phyloP scores from a whole-genome alignment of 192 early-diverging fungal genomes.

The Mortierella hygrophila region DNA sequence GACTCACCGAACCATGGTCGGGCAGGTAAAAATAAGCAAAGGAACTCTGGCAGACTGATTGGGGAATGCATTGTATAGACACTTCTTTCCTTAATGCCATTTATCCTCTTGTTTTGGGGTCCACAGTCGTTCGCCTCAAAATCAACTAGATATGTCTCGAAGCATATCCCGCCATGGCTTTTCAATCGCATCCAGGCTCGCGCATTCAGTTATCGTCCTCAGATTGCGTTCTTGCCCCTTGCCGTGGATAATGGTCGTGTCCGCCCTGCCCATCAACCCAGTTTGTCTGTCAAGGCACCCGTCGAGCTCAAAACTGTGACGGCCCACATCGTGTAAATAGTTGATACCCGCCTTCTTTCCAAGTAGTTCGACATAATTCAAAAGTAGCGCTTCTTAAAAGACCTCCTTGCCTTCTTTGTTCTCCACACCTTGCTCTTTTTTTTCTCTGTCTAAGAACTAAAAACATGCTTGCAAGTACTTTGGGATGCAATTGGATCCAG shows the following conservation, averaged over 20 bases:
- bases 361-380: too few species aligned
- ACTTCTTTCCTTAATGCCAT: neutral
- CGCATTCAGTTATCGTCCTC: neutral
- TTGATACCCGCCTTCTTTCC: too few species aligned
- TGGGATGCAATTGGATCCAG: too few species aligned
- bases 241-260: constrained; percentile 7
- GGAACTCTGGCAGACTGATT: neutral
- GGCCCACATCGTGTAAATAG: too few species aligned
- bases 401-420: too few species aligned
- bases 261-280: constrained; percentile 3
- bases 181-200: neutral
- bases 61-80: neutral
- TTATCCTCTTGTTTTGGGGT: neutral
- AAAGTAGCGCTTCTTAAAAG: too few species aligned
- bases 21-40: neutral
- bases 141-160: neutral
- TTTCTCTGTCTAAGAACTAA: too few species aligned
- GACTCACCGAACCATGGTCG: neutral
- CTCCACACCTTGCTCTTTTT: too few species aligned
- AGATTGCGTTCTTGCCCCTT: constrained; percentile 10
- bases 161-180: constrained; percentile 8
- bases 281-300: neutral
- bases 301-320: too few species aligned
- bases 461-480: too few species aligned
- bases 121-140: neutral